Evolutionary conservation across 2,329 filamentous ascomycete species (phyloP).

Genomic region (Ceratocystis cacaofunesta): DNA sequence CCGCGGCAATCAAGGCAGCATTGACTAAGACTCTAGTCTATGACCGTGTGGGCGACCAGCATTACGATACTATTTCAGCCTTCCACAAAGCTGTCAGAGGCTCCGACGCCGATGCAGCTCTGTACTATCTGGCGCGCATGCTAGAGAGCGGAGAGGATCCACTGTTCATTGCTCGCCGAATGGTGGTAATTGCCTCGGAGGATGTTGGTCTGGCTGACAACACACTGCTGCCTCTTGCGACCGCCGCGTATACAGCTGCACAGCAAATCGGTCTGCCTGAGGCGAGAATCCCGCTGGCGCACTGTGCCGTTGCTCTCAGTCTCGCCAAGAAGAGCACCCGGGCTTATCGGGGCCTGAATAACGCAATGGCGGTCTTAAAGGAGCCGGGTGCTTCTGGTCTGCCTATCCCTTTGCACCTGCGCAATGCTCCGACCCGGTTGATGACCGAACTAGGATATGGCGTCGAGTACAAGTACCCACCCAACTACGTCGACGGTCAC

Average conservation of each 20-base stretch:
- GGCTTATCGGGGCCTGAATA: slow-evolving; percentile 68
- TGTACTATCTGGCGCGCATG: slow-evolving; percentile 95
- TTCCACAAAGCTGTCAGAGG: slow-evolving; percentile 94
- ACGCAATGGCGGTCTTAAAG: slow-evolving; percentile 60
- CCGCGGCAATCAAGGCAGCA: slow-evolving; percentile 61
- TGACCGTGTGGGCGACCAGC: slow-evolving; percentile 85
- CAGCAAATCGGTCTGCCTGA: slow-evolving; percentile 95
- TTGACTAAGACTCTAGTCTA: slow-evolving; percentile 90
- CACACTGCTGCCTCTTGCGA: slow-evolving; percentile 67
- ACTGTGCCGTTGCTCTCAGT: slow-evolving; percentile 68
- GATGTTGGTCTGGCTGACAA: slow-evolving; percentile 87
- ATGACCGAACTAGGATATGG: slow-evolving; percentile 92
- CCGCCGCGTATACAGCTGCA: slow-evolving; percentile 69
- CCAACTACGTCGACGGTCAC: slow-evolving; percentile 67
- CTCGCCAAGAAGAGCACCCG: slow-evolving; percentile 76
- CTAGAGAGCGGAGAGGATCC: slow-evolving; percentile 89
- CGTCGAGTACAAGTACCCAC: slow-evolving; percentile 90
- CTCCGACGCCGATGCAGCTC: slow-evolving; percentile 66
- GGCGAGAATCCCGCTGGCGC: slow-evolving; percentile 79
- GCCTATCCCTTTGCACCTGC: slow-evolving; percentile 71
- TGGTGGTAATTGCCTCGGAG: slow-evolving; percentile 90
- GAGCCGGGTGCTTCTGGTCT: slow-evolving; percentile 73
- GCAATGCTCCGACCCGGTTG: slow-evolving; percentile 80
- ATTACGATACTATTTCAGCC: slow-evolving; percentile 94
- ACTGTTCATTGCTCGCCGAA: slow-evolving; percentile 76